These are phyloP conservation scores for Rhizophora apiculata DNA, from an alignment of 345 rosid species.

Conservation along the genomic window DNA sequence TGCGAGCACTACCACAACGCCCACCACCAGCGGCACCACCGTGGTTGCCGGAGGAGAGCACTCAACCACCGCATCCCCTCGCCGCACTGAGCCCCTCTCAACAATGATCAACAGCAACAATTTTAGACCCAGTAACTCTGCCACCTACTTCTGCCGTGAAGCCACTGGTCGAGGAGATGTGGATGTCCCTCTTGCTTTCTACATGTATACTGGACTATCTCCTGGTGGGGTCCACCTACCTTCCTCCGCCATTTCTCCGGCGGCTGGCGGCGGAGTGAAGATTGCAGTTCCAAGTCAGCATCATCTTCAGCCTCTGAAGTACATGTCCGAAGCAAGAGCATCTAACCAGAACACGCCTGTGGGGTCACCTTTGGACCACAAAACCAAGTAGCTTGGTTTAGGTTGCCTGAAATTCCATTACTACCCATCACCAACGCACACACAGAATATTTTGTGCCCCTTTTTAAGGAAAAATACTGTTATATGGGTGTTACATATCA, in stretches of 20 bases:
- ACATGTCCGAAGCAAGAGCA: slow-evolving; percentile 22
- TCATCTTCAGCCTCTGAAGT: slow-evolving; percentile 10
- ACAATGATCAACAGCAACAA: slow-evolving; percentile 4
- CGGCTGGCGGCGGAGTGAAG: slow-evolving; percentile 7
- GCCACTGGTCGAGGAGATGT: background rate
- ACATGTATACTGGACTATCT: slow-evolving; percentile 18
- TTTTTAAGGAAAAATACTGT: too few species aligned
- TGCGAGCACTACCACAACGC: slow-evolving; percentile 27
- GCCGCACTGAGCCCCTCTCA: slow-evolving; percentile 11
- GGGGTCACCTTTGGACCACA: slow-evolving; percentile 23
- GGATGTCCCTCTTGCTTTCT: slow-evolving; percentile 32
- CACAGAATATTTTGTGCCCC: too few species aligned
- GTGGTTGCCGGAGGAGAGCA: slow-evolving; percentile 29
- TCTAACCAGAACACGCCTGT: slow-evolving; percentile 31
- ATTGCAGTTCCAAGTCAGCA: slow-evolving; percentile 2
- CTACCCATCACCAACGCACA: too few species aligned
- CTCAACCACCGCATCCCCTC: slow-evolving; percentile 39
- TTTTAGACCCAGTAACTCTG: background rate
- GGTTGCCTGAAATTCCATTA: too few species aligned
- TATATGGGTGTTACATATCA: too few species aligned
- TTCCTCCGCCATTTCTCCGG: slow-evolving; percentile 2
- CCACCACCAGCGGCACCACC: slow-evolving; percentile 31
- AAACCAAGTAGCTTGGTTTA: background rate
- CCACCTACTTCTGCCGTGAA: slow-evolving; percentile 10
- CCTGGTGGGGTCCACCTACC: slow-evolving; percentile 1